A percentile compares a stretch with the other conserved stretches of the same genome.
These are phyloP conservation scores for Kwoniella sp. DNA, from an alignment of 768 basidiomycete genomes.

Conservation along the genomic window DNA sequence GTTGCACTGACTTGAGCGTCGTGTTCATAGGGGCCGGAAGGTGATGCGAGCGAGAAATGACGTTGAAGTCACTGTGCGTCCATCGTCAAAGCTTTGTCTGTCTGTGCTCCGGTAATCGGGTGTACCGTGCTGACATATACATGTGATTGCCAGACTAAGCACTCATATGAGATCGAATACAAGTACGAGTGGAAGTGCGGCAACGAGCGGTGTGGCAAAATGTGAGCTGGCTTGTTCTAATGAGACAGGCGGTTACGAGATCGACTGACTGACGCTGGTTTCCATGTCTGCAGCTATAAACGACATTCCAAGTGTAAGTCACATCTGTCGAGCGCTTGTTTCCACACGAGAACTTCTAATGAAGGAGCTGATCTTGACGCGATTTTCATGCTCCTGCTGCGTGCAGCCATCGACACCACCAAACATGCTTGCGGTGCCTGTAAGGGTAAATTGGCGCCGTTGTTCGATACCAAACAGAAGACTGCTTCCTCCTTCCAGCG, in stretches of 20 bases:
- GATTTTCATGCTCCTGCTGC: not conserved
- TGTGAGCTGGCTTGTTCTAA: slow-evolving; percentile 39
- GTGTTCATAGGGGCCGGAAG: slow-evolving; percentile 64
- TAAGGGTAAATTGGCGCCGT: slow-evolving; percentile 42
- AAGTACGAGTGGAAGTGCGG: slow-evolving; percentile 53
- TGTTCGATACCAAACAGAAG: slow-evolving; percentile 46
- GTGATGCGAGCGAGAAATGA: slow-evolving; percentile 72
- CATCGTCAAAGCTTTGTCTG: not conserved
- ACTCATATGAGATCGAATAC: slow-evolving; percentile 58
- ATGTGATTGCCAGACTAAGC: slow-evolving; percentile 50
- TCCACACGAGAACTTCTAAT: not conserved
- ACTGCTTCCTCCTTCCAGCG: slow-evolving; percentile 51
- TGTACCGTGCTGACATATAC: not conserved
- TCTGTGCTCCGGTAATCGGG: not conserved
- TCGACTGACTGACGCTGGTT: slow-evolving; percentile 2
- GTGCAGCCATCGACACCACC: slow-evolving; percentile 51
- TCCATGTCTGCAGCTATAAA: slow-evolving; percentile 34
- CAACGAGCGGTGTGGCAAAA: slow-evolving; percentile 48
- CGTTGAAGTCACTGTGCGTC: slow-evolving; percentile 66
- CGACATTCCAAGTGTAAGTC: slow-evolving; percentile 55
- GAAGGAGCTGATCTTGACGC: not conserved
- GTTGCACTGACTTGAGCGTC: slow-evolving; percentile 7
- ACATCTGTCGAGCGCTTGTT: not conserved
- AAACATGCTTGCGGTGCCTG: slow-evolving; percentile 56
- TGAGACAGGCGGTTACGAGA: not conserved